phyloP scores from a whole-genome alignment of 257 asterid species.

The Solanum pinnatisectum region DNA sequence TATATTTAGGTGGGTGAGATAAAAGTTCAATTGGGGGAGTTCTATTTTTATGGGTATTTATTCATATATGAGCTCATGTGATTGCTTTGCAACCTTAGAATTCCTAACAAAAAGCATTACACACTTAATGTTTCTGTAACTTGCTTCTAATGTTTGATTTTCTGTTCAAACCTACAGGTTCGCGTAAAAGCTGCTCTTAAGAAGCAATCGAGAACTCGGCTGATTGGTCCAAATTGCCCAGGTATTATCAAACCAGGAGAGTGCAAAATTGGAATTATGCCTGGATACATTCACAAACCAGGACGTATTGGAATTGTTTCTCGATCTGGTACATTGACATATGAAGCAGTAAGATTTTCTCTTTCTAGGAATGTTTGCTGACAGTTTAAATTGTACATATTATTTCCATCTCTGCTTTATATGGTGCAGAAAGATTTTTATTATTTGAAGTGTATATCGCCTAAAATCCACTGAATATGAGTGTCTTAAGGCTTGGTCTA shows the following conservation, averaged over 20 bases:
- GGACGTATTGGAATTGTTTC: conserved; percentile 95
- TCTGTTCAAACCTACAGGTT: conserved; percentile 36
- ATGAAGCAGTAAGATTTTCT: conserved; percentile 67
- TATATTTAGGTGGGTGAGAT: neutral
- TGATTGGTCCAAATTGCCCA: conserved; percentile 96
- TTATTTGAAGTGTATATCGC: neutral
- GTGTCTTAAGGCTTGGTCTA: neutral
- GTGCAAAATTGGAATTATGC: conserved; percentile 98
- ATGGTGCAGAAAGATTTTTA: conserved; percentile 57
- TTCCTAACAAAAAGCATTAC: neutral
- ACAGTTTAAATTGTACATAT: neutral
- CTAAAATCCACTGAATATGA: neutral
- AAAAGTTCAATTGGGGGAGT: neutral
- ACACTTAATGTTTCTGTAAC: neutral
- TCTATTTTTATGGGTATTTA: neutral
- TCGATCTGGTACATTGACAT: conserved; percentile 82
- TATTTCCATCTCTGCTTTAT: conserved; percentile 17
- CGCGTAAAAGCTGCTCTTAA: conserved; percentile 80
- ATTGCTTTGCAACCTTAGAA: neutral
- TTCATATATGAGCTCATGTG: neutral
- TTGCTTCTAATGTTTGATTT: neutral
- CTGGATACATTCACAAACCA: conserved; percentile 98
- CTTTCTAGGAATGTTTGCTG: neutral
- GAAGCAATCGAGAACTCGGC: conserved; percentile 74
- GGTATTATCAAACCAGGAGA: conserved; percentile 99